These are phyloP conservation scores for Diaporthe destruens DNA, from an alignment of 2,329 filamentous ascomycete species.

Conservation along the genomic window DNA sequence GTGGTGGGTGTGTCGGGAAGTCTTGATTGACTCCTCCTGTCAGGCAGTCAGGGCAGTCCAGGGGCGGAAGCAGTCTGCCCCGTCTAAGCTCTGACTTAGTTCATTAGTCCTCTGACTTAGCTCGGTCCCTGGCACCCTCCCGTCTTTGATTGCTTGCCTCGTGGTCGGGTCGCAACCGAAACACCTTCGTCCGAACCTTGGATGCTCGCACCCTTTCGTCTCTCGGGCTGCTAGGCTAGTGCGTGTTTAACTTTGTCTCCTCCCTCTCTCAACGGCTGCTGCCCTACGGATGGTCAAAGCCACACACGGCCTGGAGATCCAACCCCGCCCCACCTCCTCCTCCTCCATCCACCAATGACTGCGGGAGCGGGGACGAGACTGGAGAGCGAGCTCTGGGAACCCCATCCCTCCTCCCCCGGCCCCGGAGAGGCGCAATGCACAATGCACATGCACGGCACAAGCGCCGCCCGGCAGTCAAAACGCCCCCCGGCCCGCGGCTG, in stretches of 20 bases:
- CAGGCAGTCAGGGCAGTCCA: neutral
- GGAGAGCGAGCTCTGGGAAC: neutral
- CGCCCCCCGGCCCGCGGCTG: neutral
- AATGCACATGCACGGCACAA: constrained; percentile 23
- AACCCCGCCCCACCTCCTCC: constrained; percentile 11
- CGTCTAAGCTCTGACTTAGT: neutral
- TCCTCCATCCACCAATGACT: too few species aligned
- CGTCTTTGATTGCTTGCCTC: neutral
- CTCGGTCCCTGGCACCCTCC: neutral
- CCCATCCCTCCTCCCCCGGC: neutral
- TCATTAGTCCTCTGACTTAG: too few species aligned
- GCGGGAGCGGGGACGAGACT: too few species aligned
- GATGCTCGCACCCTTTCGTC: neutral
- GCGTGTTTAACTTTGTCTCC: neutral
- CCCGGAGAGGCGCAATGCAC: neutral
- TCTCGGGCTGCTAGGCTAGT: neutral
- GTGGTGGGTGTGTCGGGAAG: neutral
- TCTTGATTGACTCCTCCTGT: constrained; percentile 14
- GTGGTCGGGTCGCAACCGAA: constrained; percentile 23
- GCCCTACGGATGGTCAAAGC: constrained; percentile 28
- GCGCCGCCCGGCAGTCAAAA: constrained; percentile 31
- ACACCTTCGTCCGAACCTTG: constrained; percentile 22
- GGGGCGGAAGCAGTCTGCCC: neutral
- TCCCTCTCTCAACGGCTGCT: constrained; percentile 20
- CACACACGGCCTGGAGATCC: neutral